Evolutionary conservation across 768 basidiomycete genomes (phyloP).

Genomic region (Psilocybe cyanescens): DNA sequence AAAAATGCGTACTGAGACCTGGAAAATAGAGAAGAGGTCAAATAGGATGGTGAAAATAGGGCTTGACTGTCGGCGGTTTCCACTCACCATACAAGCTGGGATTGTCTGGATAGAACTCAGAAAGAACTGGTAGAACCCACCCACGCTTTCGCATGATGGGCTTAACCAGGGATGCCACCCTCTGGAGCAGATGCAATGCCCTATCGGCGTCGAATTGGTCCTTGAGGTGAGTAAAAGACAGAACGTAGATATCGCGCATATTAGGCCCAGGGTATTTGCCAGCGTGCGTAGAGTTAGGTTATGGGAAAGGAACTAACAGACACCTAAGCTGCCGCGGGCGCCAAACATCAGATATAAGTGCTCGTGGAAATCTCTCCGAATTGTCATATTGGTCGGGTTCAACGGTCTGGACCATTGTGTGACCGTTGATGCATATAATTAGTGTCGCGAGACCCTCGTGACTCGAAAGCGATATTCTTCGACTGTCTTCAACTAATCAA

Average conservation of each 20-base stretch:
- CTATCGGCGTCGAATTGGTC: slow-evolving; percentile 66
- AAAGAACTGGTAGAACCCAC: slow-evolving; percentile 78
- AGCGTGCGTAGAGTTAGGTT: too few species aligned
- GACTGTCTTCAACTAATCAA: too few species aligned
- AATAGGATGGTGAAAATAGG: neutral
- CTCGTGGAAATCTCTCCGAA: too few species aligned
- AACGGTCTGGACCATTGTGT: too few species aligned
- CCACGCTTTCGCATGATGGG: slow-evolving; percentile 89
- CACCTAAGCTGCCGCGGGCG: neutral
- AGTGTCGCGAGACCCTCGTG: too few species aligned
- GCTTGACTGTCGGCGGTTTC: neutral
- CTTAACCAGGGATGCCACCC: slow-evolving; percentile 80
- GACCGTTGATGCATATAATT: too few species aligned
- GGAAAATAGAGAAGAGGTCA: neutral
- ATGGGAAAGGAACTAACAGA: too few species aligned
- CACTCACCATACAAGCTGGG: slow-evolving; percentile 74
- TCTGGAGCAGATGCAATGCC: slow-evolving; percentile 70
- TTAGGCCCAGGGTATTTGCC: neutral
- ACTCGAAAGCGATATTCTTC: too few species aligned
- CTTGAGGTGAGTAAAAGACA: slow-evolving; percentile 76
- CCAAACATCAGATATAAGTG: neutral
- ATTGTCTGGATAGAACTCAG: slow-evolving; percentile 84
- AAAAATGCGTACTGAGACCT: slow-evolving; percentile 40
- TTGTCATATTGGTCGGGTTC: too few species aligned
- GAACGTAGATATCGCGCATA: slow-evolving; percentile 64